Conservation (phyloP, 768 basidiomycete species). For the Auriculariales sp. region DNA sequence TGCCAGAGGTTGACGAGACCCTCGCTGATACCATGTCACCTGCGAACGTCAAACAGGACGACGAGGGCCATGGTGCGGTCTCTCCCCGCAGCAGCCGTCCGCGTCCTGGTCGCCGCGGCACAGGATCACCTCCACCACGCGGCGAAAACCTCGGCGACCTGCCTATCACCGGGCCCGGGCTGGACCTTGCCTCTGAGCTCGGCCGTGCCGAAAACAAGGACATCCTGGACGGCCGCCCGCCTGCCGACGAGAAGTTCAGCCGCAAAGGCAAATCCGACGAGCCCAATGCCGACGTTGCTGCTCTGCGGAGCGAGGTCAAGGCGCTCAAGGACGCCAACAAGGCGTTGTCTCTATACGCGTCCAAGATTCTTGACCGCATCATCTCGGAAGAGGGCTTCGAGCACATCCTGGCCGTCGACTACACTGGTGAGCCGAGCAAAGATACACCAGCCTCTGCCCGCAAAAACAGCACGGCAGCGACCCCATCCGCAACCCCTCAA, state of each 20-base stretch:
- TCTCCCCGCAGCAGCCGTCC: background rate
- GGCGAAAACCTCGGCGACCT: slow-evolving; percentile 79
- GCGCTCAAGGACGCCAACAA: slow-evolving; percentile 92
- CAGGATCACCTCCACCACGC: slow-evolving; percentile 22
- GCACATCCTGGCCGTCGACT: slow-evolving; percentile 89
- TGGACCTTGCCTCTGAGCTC: slow-evolving; percentile 83
- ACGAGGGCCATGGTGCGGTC: background rate
- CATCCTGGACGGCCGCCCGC: slow-evolving; percentile 35
- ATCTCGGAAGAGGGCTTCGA: slow-evolving; percentile 95
- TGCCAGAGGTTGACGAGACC: slow-evolving; percentile 10
- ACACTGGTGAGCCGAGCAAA: slow-evolving; percentile 32
- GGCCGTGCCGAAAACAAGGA: slow-evolving; percentile 87
- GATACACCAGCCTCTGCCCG: slow-evolving; percentile 25
- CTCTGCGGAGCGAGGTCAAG: slow-evolving; percentile 78
- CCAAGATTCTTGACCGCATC: slow-evolving; percentile 96
- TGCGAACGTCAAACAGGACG: background rate
- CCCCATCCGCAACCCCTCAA: slow-evolving; percentile 15
- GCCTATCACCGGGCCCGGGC: slow-evolving; percentile 77
- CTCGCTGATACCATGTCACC: background rate
- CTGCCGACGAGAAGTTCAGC: slow-evolving; percentile 35
- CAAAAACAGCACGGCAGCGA: slow-evolving; percentile 16
- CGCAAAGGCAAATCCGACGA: slow-evolving; percentile 28
- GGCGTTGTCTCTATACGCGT: slow-evolving; percentile 86
- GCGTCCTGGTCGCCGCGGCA: background rate
- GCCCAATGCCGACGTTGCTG: slow-evolving; percentile 44